Conservation (phyloP, 352 stramenopile genomes). For the Phytophthora sp. region DNA sequence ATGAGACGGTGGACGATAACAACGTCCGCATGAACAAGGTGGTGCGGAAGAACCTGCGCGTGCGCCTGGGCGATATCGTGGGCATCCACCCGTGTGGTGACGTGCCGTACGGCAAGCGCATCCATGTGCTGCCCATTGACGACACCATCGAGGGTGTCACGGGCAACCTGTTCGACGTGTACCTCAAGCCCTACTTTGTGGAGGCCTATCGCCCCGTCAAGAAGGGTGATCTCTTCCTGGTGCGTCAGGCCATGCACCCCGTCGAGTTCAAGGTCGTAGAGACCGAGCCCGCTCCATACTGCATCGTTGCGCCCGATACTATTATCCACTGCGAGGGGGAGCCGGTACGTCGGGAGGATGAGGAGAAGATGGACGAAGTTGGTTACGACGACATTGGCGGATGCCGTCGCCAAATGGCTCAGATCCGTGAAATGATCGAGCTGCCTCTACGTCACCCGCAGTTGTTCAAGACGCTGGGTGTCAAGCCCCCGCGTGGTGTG, state of each 20-base stretch:
- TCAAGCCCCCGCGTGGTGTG: slow-evolving; percentile 99
- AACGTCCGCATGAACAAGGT: slow-evolving; percentile 99
- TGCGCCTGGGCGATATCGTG: slow-evolving; percentile 98
- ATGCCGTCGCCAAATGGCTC: slow-evolving; percentile 98
- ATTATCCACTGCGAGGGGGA: slow-evolving; percentile 99
- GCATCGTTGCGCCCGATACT: slow-evolving; percentile 99
- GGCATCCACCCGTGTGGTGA: slow-evolving; percentile 96
- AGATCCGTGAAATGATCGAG: slow-evolving; percentile 99
- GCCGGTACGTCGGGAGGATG: slow-evolving; percentile 98
- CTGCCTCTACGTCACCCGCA: slow-evolving; percentile 97
- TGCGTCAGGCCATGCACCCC: slow-evolving; percentile 98
- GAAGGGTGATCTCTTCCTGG: slow-evolving; percentile 99
- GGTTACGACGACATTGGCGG: slow-evolving; percentile 99
- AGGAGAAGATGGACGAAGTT: slow-evolving; percentile 99
- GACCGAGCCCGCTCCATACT: slow-evolving; percentile 97
- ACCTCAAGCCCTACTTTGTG: slow-evolving; percentile 99
- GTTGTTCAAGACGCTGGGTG: slow-evolving; percentile 99
- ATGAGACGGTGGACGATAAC: slow-evolving; percentile 97
- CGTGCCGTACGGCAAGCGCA: slow-evolving; percentile 98
- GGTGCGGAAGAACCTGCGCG: slow-evolving; percentile 98
- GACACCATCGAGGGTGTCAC: slow-evolving; percentile 99
- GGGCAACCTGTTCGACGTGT: slow-evolving; percentile 99
- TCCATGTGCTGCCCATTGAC: slow-evolving; percentile 98
- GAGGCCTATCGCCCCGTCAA: slow-evolving; percentile 99
- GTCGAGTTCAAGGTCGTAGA: slow-evolving; percentile 99